Conservation (phyloP, 495 filamentous ascomycete genomes). For the Niebla homalea region DNA sequence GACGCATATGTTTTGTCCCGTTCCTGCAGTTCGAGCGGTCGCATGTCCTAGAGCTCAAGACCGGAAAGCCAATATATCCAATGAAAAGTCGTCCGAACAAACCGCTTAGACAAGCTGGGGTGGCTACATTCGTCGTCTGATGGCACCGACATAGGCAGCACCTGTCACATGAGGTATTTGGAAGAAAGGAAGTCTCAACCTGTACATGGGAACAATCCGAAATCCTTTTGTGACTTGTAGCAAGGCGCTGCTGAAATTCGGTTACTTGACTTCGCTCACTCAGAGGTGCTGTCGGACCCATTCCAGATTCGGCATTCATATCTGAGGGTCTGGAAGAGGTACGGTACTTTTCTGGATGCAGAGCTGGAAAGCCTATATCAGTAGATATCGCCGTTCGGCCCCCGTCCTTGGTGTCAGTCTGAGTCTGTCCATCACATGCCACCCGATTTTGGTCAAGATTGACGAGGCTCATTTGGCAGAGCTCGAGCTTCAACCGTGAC, state of each 20-base stretch:
- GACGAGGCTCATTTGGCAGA: too few relatives aligned
- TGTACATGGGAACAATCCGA: neutral
- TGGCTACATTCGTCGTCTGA: neutral
- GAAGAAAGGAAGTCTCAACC: constrained; percentile 1
- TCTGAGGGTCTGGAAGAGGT: too few relatives aligned
- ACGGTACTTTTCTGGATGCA: too few relatives aligned
- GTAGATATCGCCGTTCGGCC: too few relatives aligned
- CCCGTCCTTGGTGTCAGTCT: too few relatives aligned
- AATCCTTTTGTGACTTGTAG: neutral
- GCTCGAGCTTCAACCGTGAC: too few relatives aligned
- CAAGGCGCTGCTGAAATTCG: neutral
- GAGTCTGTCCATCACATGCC: too few relatives aligned
- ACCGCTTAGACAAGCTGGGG: neutral
- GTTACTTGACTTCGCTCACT: neutral
- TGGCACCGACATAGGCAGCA: constrained; percentile 6
- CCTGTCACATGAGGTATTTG: neutral
- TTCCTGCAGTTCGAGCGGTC: neutral
- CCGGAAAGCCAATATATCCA: constrained; percentile 5
- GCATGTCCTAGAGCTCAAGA: neutral
- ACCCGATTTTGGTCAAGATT: too few relatives aligned
- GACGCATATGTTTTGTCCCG: neutral
- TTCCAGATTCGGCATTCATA: too few relatives aligned
- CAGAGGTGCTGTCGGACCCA: too few relatives aligned
- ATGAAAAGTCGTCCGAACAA: constrained; percentile 5
- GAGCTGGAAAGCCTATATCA: too few relatives aligned